Percentiles rank a stretch among this genome's conserved stretches.
These are phyloP conservation scores for Penicilliopsis zonata DNA, from an alignment of 495 filamentous ascomycete genomes.

Conservation along the genomic window DNA sequence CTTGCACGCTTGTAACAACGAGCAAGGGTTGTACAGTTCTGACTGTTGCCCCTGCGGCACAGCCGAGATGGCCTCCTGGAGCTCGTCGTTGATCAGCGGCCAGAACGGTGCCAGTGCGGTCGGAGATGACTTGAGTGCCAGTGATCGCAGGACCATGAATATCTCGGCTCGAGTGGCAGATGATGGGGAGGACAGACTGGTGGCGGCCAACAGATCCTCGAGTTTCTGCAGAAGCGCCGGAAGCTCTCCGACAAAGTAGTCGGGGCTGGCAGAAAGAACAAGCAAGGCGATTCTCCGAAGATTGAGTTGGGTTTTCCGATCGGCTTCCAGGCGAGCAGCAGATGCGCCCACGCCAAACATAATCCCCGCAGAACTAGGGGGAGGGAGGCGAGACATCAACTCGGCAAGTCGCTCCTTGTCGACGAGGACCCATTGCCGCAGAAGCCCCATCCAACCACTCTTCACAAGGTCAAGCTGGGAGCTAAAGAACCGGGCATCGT, in stretches of 20 bases:
- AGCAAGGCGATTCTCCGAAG: conserved; percentile 71
- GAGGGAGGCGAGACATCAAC: conserved; percentile 60
- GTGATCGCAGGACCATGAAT: conserved; percentile 75
- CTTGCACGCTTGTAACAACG: conserved; percentile 82
- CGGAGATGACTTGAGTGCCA: conserved; percentile 62
- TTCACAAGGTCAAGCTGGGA: conserved; percentile 52
- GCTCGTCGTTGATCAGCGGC: conserved; percentile 79
- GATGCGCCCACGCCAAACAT: conserved; percentile 96
- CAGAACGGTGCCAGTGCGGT: conserved; percentile 74
- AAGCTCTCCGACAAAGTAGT: conserved; percentile 70
- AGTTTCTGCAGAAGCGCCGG: conserved; percentile 67
- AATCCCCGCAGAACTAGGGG: conserved; percentile 89
- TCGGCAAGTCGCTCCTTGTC: conserved; percentile 88
- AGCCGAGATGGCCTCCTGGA: conserved; percentile 71
- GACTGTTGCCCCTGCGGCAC: conserved; percentile 56
- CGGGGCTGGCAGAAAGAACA: conserved; percentile 57
- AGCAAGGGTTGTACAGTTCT: conserved; percentile 64
- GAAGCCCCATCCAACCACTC: conserved; percentile 65
- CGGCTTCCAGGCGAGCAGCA: conserved; percentile 85
- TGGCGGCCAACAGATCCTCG: conserved; percentile 77
- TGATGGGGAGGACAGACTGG: conserved; percentile 79
- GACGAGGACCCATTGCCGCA: conserved; percentile 67
- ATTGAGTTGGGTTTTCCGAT: conserved; percentile 85
- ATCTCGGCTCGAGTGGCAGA: conserved; percentile 80
- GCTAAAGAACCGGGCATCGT: conserved; percentile 74